Conservation (phyloP, 495 filamentous ascomycete species). For the Thozetella sp. region DNA sequence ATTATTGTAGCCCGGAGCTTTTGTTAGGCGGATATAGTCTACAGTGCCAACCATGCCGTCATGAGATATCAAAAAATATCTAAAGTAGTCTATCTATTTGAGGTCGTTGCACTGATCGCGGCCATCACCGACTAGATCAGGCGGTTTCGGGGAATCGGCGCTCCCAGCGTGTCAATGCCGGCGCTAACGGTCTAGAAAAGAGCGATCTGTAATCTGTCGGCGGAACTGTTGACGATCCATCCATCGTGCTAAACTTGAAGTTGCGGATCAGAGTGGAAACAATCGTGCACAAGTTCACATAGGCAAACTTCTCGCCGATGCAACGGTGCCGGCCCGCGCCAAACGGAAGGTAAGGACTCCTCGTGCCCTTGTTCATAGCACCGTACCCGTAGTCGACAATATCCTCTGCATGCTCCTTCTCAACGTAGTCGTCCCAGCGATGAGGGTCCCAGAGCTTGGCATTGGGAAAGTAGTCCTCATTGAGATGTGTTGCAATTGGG, state of each 20-base stretch:
- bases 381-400: constrained; percentile 28
- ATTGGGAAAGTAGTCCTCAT: constrained; percentile 43
- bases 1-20: no score
- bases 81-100: no score
- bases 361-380: constrained; percentile 51
- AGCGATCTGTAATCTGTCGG: constrained; percentile 56
- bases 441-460: constrained; percentile 53
- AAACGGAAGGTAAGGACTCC: constrained; percentile 58
- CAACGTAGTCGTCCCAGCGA: constrained; percentile 44
- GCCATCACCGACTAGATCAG: not conserved
- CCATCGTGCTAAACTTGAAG: constrained; percentile 41
- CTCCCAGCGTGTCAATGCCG: constrained; percentile 12
- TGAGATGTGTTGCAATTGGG: constrained; percentile 51
- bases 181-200: constrained; percentile 46
- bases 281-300: constrained; percentile 52
- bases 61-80: no score
- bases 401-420: constrained; percentile 18
- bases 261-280: constrained; percentile 46
- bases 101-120: no score
- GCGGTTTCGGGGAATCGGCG: constrained; percentile 11
- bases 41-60: no score
- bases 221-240: constrained; percentile 32
- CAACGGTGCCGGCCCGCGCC: constrained; percentile 59
- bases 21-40: no score
- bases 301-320: constrained; percentile 60